Evolutionary conservation across 1,284 basidiomycete species (phyloP), one percentile per base, ranked within the genome.

Genomic region (Rhodotorula sp.): DNA sequence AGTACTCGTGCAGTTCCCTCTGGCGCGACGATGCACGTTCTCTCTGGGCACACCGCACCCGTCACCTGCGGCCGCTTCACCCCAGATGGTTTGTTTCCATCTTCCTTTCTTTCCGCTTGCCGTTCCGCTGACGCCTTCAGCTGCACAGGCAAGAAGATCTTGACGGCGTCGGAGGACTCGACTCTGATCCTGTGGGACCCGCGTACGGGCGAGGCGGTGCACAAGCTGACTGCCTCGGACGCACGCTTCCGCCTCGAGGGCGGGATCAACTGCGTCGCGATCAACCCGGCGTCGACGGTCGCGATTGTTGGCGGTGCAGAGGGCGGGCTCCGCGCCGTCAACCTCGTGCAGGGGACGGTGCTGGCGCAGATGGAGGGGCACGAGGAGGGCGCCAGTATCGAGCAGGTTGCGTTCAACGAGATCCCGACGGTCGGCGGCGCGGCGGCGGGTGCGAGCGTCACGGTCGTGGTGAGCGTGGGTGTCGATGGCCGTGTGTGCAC

Each of bases 401-500:
- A 99, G 83, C 88, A 90, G 0, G 86, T 97, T 48, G 87, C 87
- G 65, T 98, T 97, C 83, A 96, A 61, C 82, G 89, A 37, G 87
- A 87, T 77, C 54, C 85, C 82, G 21, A 85, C 80, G 59, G 79
- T 46, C 73, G 81, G 56, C 64, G 66, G 55, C 4, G 60, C 54
- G 10, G 85, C 86, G 59, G 41, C 51, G 22, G 51, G 61, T 27
- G 89, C 85, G 12, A 84, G 85, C 70, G 87, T 90, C 44, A 77
- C 74, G 50, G 78, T 76, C n/a, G 70, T 78, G 27, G 88, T 94
- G 1, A 94, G 91, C 1, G 94, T 91, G 15, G 94, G 88, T 3
- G 98, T 95, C 17, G 97, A 99, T 80, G 94, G 95, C 0, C 94
- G 92, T 81, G 90, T 90, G 37, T 92, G 91, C 79, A 89, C 97